A percentile compares a stretch with the other conserved stretches of the same genome.
Conservation (phyloP, 495 filamentous ascomycete genomes). For the Aspergillus carlsbadensis region DNA sequence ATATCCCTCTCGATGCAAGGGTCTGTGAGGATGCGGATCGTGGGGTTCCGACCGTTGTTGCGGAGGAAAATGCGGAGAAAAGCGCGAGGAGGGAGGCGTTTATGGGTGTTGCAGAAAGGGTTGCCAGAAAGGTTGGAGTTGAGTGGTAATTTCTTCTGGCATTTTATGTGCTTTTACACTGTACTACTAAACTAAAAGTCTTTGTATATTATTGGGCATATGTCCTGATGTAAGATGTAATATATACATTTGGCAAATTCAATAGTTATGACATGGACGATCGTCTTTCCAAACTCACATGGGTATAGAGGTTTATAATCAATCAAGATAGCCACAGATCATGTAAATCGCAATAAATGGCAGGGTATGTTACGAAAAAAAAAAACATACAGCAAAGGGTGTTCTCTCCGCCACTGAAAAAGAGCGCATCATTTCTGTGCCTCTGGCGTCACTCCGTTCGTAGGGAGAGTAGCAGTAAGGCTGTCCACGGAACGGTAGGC, state of each 20-base stretch:
- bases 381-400: too few species aligned
- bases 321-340: too few species aligned
- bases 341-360: too few species aligned
- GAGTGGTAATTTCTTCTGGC: slow-evolving; percentile 17
- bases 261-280: too few species aligned
- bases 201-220: slow-evolving; percentile 4
- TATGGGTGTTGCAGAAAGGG: slow-evolving; percentile 61
- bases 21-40: slow-evolving; percentile 89
- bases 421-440: too few species aligned
- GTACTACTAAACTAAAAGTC: background rate
- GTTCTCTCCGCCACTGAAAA: too few species aligned
- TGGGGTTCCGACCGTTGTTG: slow-evolving; percentile 87
- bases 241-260: too few species aligned
- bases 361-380: too few species aligned
- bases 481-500: slow-evolving; percentile 30
- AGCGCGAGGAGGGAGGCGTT: slow-evolving; percentile 72
- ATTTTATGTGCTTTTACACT: background rate
- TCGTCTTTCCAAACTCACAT: too few species aligned
- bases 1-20: slow-evolving; percentile 82
- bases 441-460: too few species aligned
- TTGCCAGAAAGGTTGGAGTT: slow-evolving; percentile 52
- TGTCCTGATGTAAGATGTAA: background rate
- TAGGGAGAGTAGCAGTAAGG: slow-evolving; percentile 7
- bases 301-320: too few species aligned
- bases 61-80: slow-evolving; percentile 74